Evolutionary conservation across 352 stramenopile genomes (phyloP).

Genomic region (Phytophthora parvispora): DNA sequence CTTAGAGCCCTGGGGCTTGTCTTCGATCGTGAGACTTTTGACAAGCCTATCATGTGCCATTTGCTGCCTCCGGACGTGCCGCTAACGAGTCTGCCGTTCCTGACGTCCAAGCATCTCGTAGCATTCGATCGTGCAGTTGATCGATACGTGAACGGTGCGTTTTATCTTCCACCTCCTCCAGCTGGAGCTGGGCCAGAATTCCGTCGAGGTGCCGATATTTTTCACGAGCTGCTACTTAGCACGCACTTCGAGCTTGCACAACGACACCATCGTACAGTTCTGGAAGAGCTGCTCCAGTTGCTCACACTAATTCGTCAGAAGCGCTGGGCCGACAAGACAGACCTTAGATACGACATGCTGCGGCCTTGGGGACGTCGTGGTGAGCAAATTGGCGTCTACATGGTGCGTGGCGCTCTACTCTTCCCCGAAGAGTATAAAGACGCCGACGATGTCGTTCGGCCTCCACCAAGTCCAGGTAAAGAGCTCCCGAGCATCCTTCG

Average conservation of each 20-base stretch:
- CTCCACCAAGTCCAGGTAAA: constrained; percentile 16
- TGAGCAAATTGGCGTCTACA: constrained; percentile 62
- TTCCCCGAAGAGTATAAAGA: constrained; percentile 55
- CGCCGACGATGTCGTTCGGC: constrained; percentile 27
- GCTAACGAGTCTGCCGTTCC: constrained; percentile 49
- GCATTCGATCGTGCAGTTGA: constrained; percentile 66
- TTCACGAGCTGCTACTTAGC: constrained; percentile 60
- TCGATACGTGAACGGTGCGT: constrained; percentile 74
- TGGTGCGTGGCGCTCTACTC: constrained; percentile 51
- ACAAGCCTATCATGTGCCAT: constrained; percentile 40
- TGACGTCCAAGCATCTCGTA: constrained; percentile 54
- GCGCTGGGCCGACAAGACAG: constrained; percentile 81
- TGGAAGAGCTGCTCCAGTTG: constrained; percentile 63
- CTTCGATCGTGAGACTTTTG: constrained; percentile 55
- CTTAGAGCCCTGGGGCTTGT: constrained; percentile 45
- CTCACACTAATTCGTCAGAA: constrained; percentile 68
- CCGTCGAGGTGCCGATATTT: constrained; percentile 64
- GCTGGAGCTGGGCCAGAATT: constrained; percentile 13
- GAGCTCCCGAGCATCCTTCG: constrained; percentile 65
- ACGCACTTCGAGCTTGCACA: constrained; percentile 68
- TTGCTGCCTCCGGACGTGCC: constrained; percentile 33
- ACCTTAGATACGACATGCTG: constrained; percentile 73
- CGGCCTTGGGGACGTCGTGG: constrained; percentile 72
- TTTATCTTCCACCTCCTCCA: constrained; percentile 59
- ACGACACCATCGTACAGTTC: constrained; percentile 53